These are phyloP conservation scores for Phytophthora niederhauseri DNA, from an alignment of 352 stramenopile species.

Conservation along the genomic window DNA sequence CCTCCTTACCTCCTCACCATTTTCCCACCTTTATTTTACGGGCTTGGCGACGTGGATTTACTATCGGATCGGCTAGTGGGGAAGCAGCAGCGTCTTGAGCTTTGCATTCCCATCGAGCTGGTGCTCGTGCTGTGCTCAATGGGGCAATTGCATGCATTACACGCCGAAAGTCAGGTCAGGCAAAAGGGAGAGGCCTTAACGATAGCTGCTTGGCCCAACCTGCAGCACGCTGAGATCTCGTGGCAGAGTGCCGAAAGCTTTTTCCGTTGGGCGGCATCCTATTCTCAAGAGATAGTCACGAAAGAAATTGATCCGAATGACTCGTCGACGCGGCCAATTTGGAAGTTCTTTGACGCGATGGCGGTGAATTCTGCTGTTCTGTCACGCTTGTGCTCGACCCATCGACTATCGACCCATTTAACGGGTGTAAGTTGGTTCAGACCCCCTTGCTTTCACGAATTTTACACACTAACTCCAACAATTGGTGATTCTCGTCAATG, in stretches of 20 bases:
- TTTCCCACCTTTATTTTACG: slow-evolving; percentile 58
- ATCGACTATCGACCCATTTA: slow-evolving; percentile 40
- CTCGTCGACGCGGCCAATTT: slow-evolving; percentile 9
- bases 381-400: slow-evolving; percentile 29
- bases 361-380: slow-evolving; percentile 7
- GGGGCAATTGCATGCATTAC: slow-evolving; percentile 40
- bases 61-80: slow-evolving; percentile 38
- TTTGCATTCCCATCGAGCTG: slow-evolving; percentile 42
- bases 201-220: slow-evolving; percentile 9
- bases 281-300: slow-evolving; percentile 6
- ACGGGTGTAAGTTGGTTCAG: slow-evolving; percentile 23
- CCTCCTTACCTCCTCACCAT: slow-evolving; percentile 13
- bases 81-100: slow-evolving; percentile 26
- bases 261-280: slow-evolving; percentile 27
- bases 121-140: slow-evolving; percentile 42
- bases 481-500: neutral
- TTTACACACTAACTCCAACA: neutral
- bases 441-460: neutral
- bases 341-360: slow-evolving; percentile 31
- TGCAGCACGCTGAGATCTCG: slow-evolving; percentile 40
- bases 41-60: slow-evolving; percentile 43
- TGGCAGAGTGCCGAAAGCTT: slow-evolving; percentile 37
- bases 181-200: slow-evolving; percentile 19
- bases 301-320: slow-evolving; percentile 1
- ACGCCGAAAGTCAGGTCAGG: slow-evolving; percentile 36